Evolutionary conservation across 2,329 filamentous ascomycete genomes (phyloP), one percentile per base, ranked within the genome.

Genomic region (Aspergillus terreus): DNA sequence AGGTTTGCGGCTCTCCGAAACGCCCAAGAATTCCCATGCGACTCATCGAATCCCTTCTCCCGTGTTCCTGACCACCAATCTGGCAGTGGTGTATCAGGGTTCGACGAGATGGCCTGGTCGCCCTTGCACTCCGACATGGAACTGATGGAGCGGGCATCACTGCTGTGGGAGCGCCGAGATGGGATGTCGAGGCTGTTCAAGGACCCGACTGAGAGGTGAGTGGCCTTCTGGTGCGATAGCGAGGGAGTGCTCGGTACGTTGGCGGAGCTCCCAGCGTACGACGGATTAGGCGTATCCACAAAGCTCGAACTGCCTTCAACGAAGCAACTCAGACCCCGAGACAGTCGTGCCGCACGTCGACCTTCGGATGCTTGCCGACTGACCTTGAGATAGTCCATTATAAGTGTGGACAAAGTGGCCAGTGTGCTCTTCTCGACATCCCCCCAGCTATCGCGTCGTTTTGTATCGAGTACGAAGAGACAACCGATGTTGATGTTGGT

Each of bases 371-470:
- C 56, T 76, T 75, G 42, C 72, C 80, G 72, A 75, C 79, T 67
- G n/a, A 72, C 61, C 49, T 84, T 82, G 7, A 88, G 65, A 51
- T 86, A 83, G 35, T 83, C 78, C 71, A 84, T 82, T 4, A 83
- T 74, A 4, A 82, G 78, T 15, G 71, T 70, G 0, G 78, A 73
- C 67, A 86, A 74, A 38, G 82, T 82, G 41, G 78, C 75, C 63
- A 87, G 70, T 45, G 82, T 84, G 19, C 75, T 71, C 50, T 66
- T 68, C 46, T 71, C 66, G 6, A 47, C 38, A 2, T 61, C 38
- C 1, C 58, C 63, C 15, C 87, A 60, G 0, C 77, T 78, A 40
- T 63, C 50, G 5, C 81, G 78, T 0, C 80, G 77, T n/a, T 74
- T 72, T 41, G 80, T 77, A 57, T 86, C 83, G 3, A 84, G 70